These are phyloP conservation scores for Chalciporus sphaerocephalus DNA, from an alignment of 768 basidiomycete species.

Conservation along the genomic window DNA sequence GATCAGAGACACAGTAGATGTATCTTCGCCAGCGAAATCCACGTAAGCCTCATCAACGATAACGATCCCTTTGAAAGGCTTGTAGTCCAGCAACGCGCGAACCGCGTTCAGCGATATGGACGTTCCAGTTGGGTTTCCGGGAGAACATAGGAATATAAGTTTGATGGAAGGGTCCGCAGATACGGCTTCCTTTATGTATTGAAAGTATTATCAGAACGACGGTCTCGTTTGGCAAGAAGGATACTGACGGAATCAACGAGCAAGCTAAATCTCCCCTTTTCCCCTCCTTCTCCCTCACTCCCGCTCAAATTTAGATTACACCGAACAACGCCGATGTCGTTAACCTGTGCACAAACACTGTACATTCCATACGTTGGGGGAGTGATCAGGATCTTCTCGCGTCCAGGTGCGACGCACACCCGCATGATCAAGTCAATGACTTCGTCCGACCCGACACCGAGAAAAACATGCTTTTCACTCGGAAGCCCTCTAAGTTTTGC, in stretches of 20 bases:
- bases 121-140: slow-evolving; percentile 95
- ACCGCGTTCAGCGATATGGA: slow-evolving; percentile 70
- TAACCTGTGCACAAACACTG: slow-evolving; percentile 88
- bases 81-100: slow-evolving; percentile 67
- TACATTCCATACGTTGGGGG: slow-evolving; percentile 99
- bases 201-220: slow-evolving; percentile 1
- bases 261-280: slow-evolving; percentile 67
- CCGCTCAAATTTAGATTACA: slow-evolving; percentile 63
- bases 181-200: slow-evolving; percentile 67
- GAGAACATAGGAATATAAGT: slow-evolving; percentile 91
- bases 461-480: slow-evolving; percentile 66
- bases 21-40: slow-evolving; percentile 70
- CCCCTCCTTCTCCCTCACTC: slow-evolving; percentile 67
- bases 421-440: slow-evolving; percentile 93
- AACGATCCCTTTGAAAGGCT: slow-evolving; percentile 84
- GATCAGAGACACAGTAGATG: slow-evolving; percentile 67
- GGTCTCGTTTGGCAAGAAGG: not conserved
- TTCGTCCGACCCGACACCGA: slow-evolving; percentile 97
- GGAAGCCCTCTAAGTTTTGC: slow-evolving; percentile 70
- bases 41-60: slow-evolving; percentile 97
- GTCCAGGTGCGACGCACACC: slow-evolving; percentile 73
- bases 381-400: slow-evolving; percentile 80
- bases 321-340: slow-evolving; percentile 81
- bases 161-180: slow-evolving; percentile 75
- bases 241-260: slow-evolving; percentile 64